Conservation (phyloP, 179 eudicot genomes). For the Pouteria campechiana region DNA sequence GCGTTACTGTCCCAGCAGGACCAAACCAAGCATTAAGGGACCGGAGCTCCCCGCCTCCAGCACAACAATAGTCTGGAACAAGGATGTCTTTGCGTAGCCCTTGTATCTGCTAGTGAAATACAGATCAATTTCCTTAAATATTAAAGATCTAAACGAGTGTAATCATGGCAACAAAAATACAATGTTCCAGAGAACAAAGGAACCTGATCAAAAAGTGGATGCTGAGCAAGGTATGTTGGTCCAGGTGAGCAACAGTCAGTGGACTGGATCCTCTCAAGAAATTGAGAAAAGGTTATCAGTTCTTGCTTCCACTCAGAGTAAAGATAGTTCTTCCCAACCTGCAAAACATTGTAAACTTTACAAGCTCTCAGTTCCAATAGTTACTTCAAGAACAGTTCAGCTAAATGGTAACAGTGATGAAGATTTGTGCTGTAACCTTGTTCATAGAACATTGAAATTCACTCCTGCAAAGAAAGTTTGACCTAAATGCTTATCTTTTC, state of each 20-base stretch:
- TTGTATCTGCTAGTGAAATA: slow-evolving; percentile 57
- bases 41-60: slow-evolving; percentile 84
- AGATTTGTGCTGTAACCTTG: too few species aligned
- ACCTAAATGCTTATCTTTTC: too few species aligned
- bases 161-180: background rate
- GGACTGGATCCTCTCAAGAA: slow-evolving; percentile 74
- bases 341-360: slow-evolving; percentile 12
- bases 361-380: slow-evolving; percentile 1
- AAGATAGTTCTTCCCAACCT: slow-evolving; percentile 91
- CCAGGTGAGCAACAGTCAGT: slow-evolving; percentile 31
- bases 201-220: slow-evolving; percentile 98
- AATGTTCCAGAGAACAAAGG: slow-evolving; percentile 13
- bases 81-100: slow-evolving; percentile 74
- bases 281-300: slow-evolving; percentile 73
- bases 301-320: slow-evolving; percentile 96
- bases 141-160: background rate
- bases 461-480: too few species aligned
- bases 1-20: slow-evolving; percentile 94
- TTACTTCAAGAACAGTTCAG: background rate
- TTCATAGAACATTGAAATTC: too few species aligned
- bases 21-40: slow-evolving; percentile 97
- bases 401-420: too few species aligned
- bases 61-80: slow-evolving; percentile 86
- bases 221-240: slow-evolving; percentile 90
- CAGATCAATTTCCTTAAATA: too few species aligned